A percentile compares a stretch with the other conserved stretches of the same genome.
Conservation (phyloP, 2,329 filamentous ascomycete species). For the Pseudocercospora crystallina region DNA sequence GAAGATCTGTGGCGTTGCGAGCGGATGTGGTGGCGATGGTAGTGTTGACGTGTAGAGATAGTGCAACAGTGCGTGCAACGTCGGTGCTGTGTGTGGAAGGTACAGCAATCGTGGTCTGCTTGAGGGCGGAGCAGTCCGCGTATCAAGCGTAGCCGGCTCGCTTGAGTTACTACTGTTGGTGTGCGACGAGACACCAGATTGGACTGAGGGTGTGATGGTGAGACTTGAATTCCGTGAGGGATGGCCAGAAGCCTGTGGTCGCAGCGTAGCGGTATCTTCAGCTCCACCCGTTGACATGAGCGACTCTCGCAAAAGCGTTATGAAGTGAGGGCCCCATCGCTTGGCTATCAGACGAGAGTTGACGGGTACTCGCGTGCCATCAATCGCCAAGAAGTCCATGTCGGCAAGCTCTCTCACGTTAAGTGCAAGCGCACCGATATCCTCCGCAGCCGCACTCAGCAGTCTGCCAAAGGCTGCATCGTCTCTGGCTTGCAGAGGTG, state of each 20-base stretch:
- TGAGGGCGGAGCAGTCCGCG: conserved; percentile 53
- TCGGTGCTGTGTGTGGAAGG: conserved; percentile 86
- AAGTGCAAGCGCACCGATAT: conserved; percentile 79
- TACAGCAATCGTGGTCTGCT: conserved; percentile 83
- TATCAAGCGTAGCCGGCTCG: conserved; percentile 51
- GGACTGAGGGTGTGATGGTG: conserved; percentile 74
- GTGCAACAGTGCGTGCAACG: conserved; percentile 84
- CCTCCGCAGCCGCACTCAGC: conserved; percentile 75
- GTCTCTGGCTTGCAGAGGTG: conserved; percentile 28
- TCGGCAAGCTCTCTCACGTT: conserved; percentile 82
- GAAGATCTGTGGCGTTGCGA: conserved; percentile 92
- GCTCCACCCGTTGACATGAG: conserved; percentile 63
- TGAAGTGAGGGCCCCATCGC: conserved; percentile 94
- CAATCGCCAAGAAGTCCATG: conserved; percentile 93
- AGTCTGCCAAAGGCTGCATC: conserved; percentile 71
- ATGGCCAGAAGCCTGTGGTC: conserved; percentile 55
- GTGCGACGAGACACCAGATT: conserved; percentile 44
- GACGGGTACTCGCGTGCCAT: conserved; percentile 86
- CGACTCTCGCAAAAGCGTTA: conserved; percentile 82
- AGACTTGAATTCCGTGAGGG: conserved; percentile 75
- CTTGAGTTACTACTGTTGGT: conserved; percentile 45
- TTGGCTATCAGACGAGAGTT: conserved; percentile 86
- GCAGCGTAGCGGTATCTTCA: conserved; percentile 71
- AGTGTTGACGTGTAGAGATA: conserved; percentile 92
- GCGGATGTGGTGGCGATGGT: conserved; percentile 69